phyloP scores from a whole-genome alignment of 306 rosid genomes.

The Ceratonia siliqua region DNA sequence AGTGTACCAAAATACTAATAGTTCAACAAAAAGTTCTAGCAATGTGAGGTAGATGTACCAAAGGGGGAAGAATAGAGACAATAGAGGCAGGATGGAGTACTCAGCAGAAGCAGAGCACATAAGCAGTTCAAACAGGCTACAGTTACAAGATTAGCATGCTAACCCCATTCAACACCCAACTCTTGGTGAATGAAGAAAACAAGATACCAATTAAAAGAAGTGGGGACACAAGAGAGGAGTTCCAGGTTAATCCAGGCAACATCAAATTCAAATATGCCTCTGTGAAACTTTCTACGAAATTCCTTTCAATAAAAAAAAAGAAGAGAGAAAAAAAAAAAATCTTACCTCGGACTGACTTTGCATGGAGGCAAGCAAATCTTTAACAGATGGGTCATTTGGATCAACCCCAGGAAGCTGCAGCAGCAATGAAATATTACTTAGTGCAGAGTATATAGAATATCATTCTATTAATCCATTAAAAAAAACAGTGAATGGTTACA shows the following conservation, averaged over 20 bases:
- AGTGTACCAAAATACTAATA: slow-evolving; percentile 20
- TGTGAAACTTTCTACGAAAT: not conserved
- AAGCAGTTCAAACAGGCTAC: not conserved
- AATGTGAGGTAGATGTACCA: not conserved
- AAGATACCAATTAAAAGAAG: not conserved
- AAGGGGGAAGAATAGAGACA: too few species aligned
- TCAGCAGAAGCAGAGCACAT: not conserved
- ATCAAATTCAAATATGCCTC: not conserved
- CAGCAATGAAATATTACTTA: slow-evolving; percentile 33
- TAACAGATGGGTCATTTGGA: slow-evolving; percentile 91
- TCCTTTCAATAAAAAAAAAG: not conserved
- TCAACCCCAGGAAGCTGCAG: slow-evolving; percentile 98
- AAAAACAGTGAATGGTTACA: slow-evolving; percentile 8
- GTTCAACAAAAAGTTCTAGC: not conserved
- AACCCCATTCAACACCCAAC: slow-evolving; percentile 22
- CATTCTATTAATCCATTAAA: slow-evolving; percentile 23
- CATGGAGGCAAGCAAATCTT: slow-evolving; percentile 96
- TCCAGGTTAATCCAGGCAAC: not conserved
- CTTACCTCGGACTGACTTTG: slow-evolving; percentile 80
- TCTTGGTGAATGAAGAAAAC: not conserved
- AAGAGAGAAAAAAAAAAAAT: not conserved
- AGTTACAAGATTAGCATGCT: not conserved
- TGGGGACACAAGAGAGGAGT: not conserved
- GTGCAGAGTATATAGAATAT: not conserved
- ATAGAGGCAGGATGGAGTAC: too few species aligned